Evolutionary conservation across 192 early-diverging fungal genomes (phyloP).

Genomic region (Mortierella claussenii): DNA sequence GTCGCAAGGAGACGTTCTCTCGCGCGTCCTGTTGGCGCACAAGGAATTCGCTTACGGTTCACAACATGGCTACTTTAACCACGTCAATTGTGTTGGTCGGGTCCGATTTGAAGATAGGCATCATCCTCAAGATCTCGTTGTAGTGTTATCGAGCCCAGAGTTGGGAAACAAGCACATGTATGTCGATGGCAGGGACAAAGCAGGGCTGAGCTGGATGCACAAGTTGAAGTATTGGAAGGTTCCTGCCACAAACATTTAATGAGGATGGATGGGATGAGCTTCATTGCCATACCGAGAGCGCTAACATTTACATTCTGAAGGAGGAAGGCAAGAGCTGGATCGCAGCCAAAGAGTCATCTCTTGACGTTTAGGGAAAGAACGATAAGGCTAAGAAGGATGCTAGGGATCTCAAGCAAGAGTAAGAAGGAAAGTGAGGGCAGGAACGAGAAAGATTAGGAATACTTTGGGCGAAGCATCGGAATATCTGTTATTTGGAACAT

Average conservation of each 20-base stretch:
- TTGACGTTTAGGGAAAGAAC: too few species aligned
- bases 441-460: background rate
- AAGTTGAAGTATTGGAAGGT: conserved; percentile 43
- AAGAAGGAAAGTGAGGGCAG: background rate
- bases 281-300: conserved; percentile 27
- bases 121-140: conserved; percentile 15
- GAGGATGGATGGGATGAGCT: conserved; percentile 30
- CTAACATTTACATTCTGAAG: conserved; percentile 27
- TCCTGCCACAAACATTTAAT: conserved; percentile 18
- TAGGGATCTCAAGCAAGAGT: too few species aligned
- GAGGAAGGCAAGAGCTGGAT: conserved; percentile 20
- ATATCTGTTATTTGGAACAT: conserved; percentile 33
- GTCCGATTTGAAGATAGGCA: conserved; percentile 47
- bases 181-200: conserved; percentile 12
- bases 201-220: conserved; percentile 32
- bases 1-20: conserved; percentile 42
- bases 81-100: conserved; percentile 57
- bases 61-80: conserved; percentile 61
- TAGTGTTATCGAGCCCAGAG: conserved; percentile 36
- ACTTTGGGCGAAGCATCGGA: conserved; percentile 24
- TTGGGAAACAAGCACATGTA: conserved; percentile 21
- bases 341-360: conserved; percentile 17
- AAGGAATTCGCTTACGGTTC: conserved; percentile 56
- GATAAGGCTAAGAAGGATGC: too few species aligned
- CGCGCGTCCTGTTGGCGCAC: conserved; percentile 23